Percentiles rank a stretch among this genome's conserved stretches.
Conservation (phyloP, 345 rosid genomes). For the Erodium maritimum region DNA sequence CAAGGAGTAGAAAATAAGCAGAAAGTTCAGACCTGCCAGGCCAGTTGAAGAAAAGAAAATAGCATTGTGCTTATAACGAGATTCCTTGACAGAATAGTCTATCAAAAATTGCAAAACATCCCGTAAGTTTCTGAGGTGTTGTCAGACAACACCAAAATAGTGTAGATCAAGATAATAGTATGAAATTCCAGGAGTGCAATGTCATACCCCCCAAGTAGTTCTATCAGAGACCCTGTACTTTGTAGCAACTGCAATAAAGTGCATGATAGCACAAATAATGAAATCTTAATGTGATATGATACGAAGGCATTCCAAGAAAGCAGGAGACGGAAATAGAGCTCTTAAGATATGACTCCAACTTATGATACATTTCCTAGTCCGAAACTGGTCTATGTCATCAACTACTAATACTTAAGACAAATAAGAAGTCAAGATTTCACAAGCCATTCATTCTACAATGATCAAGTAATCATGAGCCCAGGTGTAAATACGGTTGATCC, state of each 20-base stretch:
- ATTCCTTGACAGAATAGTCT: constrained; percentile 20
- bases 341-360: background rate
- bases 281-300: too few species aligned
- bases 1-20: background rate
- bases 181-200: background rate
- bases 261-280: too few species aligned
- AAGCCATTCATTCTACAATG: too few species aligned
- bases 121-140: background rate
- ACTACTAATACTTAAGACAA: background rate
- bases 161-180: background rate
- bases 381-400: background rate
- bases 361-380: background rate
- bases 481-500: background rate
- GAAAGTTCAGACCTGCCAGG: constrained; percentile 46
- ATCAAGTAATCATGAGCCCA: background rate
- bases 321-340: background rate
- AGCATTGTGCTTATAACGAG: constrained; percentile 35
- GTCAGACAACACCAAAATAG: background rate
- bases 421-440: too few species aligned
- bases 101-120: constrained; percentile 2
- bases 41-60: constrained; percentile 39
- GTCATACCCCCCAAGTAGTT: constrained; percentile 22
- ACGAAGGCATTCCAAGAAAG: too few species aligned
- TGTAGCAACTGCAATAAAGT: background rate
- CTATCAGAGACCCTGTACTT: constrained; percentile 7